Percentiles rank a stretch among this genome's conserved stretches.
Conservation (phyloP, 257 asterid species). For the Nemophila menziesii region DNA sequence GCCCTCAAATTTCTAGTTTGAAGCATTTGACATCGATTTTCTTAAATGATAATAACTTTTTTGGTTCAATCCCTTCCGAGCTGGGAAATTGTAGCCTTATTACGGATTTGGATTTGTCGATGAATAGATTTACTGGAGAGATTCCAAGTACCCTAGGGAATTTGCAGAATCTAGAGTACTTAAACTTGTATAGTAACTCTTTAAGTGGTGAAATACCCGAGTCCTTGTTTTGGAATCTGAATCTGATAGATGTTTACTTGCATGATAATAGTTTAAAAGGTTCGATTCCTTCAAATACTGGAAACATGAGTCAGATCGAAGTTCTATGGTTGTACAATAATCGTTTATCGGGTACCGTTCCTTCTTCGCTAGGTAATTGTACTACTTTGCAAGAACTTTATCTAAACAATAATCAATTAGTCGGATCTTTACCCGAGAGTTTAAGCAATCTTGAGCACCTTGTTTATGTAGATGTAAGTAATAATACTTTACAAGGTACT, state of each 20-base stretch:
- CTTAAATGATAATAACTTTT: slow-evolving; percentile 31
- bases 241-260: slow-evolving; percentile 32
- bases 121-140: slow-evolving; percentile 39
- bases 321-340: slow-evolving; percentile 28
- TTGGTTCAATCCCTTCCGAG: slow-evolving; percentile 42
- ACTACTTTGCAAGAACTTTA: slow-evolving; percentile 34
- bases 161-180: slow-evolving; percentile 28
- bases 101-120: slow-evolving; percentile 37
- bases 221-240: slow-evolving; percentile 41
- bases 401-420: slow-evolving; percentile 36
- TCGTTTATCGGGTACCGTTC: slow-evolving; percentile 46
- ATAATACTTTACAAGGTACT: slow-evolving; percentile 38
- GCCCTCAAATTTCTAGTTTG: slow-evolving; percentile 46
- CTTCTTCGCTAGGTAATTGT: slow-evolving; percentile 59
- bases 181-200: slow-evolving; percentile 44
- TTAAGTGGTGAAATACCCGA: slow-evolving; percentile 56
- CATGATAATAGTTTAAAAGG: slow-evolving; percentile 45
- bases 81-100: slow-evolving; percentile 39
- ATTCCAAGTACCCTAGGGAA: slow-evolving; percentile 43
- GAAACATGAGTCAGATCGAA: slow-evolving; percentile 30
- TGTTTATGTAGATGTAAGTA: slow-evolving; percentile 25
- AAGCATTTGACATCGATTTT: slow-evolving; percentile 33
- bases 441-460: slow-evolving; percentile 46
- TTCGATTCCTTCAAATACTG: slow-evolving; percentile 39
- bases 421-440: slow-evolving; percentile 46